phyloP scores from a whole-genome alignment of 345 rosid species.

The Angophora floribunda region DNA sequence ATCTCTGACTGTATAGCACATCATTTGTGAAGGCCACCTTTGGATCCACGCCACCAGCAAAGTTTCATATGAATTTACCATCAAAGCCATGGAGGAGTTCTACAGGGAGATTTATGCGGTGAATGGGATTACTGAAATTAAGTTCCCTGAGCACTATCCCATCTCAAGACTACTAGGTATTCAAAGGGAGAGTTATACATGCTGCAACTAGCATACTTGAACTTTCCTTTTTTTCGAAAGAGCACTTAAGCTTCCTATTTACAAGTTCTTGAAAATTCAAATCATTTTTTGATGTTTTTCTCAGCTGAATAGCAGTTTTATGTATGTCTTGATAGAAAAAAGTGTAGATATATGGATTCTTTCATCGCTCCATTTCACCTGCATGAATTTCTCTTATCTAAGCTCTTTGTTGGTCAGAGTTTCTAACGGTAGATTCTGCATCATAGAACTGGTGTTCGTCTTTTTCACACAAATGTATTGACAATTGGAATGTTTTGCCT shows the following conservation, averaged over 20 bases:
- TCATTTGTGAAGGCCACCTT: background rate
- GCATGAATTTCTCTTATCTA: background rate
- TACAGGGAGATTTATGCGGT: slow-evolving; percentile 37
- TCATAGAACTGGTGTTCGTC: background rate
- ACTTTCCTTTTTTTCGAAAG: slow-evolving; percentile 23
- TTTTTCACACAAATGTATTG: background rate
- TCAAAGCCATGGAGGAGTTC: slow-evolving; percentile 89
- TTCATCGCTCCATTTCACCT: too few species aligned
- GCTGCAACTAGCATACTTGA: slow-evolving; percentile 1
- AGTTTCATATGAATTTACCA: slow-evolving; percentile 69
- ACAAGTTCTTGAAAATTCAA: background rate
- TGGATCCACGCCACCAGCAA: slow-evolving; percentile 67
- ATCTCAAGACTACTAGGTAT: slow-evolving; percentile 5
- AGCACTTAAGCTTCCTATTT: slow-evolving; percentile 21
- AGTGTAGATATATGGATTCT: background rate
- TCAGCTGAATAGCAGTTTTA: background rate
- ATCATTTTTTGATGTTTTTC: background rate
- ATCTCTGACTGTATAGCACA: background rate
- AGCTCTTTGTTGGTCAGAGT: too few species aligned
- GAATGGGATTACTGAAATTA: background rate
- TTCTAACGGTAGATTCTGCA: background rate
- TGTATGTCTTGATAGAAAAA: background rate
- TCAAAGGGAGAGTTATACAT: background rate
- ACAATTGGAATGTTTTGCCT: too few species aligned
- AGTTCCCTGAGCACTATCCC: background rate